Conservation (phyloP, 169 alveolate genomes). For the Babesia caballi region DNA sequence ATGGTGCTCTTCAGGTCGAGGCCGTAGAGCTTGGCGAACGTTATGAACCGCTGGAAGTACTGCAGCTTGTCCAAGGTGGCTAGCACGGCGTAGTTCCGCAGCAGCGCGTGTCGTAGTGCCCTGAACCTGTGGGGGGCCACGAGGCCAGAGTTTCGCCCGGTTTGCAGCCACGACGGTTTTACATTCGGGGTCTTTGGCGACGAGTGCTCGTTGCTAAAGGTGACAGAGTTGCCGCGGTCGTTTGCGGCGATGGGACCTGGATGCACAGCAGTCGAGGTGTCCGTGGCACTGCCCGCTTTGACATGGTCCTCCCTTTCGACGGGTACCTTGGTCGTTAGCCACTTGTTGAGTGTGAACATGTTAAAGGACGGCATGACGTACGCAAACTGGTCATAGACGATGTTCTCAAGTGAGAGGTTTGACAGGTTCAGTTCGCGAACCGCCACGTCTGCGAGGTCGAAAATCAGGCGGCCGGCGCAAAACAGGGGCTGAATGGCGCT, state of each 20-base stretch:
- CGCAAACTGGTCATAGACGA: slow-evolving; percentile 11
- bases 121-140: slow-evolving; percentile 42
- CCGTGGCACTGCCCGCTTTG: neutral
- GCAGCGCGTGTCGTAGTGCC: slow-evolving; percentile 32
- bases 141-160: neutral
- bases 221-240: neutral
- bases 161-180: neutral
- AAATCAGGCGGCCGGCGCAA: slow-evolving; percentile 10
- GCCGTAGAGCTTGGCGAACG: slow-evolving; percentile 50
- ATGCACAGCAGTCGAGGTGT: neutral
- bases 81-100: slow-evolving; percentile 23
- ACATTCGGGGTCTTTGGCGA: no score
- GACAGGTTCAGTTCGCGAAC: slow-evolving; percentile 19
- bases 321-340: slow-evolving; percentile 7
- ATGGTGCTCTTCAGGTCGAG: slow-evolving; percentile 62
- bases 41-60: slow-evolving; percentile 48
- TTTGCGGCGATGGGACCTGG: no score
- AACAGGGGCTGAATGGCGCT: neutral
- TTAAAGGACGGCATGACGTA: slow-evolving; percentile 19
- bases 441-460: slow-evolving; percentile 24
- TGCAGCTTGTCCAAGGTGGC: slow-evolving; percentile 58
- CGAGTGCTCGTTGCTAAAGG: neutral
- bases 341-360: slow-evolving; percentile 7
- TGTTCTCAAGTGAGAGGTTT: slow-evolving; percentile 13
- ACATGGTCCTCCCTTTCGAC: no score